phyloP scores from a whole-genome alignment of 2,329 filamentous ascomycete genomes.

The Bipolaris cookei region DNA sequence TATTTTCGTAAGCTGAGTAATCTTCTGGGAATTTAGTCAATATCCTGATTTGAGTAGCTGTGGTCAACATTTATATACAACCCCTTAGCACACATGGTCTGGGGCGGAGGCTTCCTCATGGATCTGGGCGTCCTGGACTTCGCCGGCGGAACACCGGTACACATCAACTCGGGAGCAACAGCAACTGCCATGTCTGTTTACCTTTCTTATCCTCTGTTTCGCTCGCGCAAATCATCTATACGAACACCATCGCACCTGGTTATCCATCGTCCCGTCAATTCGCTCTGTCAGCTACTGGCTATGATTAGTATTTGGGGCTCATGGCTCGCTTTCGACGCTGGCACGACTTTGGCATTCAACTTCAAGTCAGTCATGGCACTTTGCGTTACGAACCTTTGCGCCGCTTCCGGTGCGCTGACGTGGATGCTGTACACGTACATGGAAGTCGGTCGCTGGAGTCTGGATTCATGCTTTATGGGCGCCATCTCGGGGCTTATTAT shows the following conservation, averaged over 20 bases:
- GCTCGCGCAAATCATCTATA: constrained; percentile 53
- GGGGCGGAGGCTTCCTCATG: constrained; percentile 55
- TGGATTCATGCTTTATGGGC: constrained; percentile 60
- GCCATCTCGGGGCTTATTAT: constrained; percentile 61
- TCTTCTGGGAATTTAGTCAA: neutral
- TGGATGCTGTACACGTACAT: constrained; percentile 56
- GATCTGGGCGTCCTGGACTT: constrained; percentile 56
- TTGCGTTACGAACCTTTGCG: constrained; percentile 59
- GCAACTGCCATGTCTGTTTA: constrained; percentile 56
- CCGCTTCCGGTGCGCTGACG: constrained; percentile 55
- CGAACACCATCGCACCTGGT: constrained; percentile 57
- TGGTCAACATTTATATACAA: constrained; percentile 59
- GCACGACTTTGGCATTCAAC: constrained; percentile 57
- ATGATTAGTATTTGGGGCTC: constrained; percentile 60
- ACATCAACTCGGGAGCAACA: constrained; percentile 51
- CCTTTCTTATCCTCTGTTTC: constrained; percentile 58
- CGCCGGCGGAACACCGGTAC: constrained; percentile 52
- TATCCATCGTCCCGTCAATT: constrained; percentile 57
- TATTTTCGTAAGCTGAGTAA: constrained; percentile 48
- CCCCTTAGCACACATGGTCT: constrained; percentile 58
- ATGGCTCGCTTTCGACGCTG: constrained; percentile 60
- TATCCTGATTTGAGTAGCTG: constrained; percentile 39
- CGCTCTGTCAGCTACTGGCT: constrained; percentile 56
- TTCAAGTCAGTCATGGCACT: constrained; percentile 60
- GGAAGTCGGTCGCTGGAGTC: constrained; percentile 54